Conservation (phyloP, 495 filamentous ascomycete species). For the Neurospora tetrasperma region DNA sequence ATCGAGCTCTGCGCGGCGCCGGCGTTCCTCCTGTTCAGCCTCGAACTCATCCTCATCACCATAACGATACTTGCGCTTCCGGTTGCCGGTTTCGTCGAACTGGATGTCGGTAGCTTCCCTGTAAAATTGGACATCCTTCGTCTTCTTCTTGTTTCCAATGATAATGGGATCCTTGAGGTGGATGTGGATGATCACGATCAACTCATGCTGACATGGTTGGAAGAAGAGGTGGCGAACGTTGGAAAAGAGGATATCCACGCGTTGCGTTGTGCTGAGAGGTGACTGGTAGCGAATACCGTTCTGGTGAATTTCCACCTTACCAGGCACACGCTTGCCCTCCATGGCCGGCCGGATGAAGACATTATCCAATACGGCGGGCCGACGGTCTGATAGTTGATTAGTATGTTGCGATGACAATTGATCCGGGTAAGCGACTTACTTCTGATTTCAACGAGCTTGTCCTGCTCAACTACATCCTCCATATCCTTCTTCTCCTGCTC, state of each 20-base stretch:
- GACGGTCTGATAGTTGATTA: constrained; percentile 55
- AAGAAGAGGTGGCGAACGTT: constrained; percentile 99
- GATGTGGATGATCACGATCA: constrained; percentile 96
- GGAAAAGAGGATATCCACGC: constrained; percentile 91
- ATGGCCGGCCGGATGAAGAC: constrained; percentile 88
- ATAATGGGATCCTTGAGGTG: constrained; percentile 97
- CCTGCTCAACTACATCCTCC: constrained; percentile 99
- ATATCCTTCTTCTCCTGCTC: constrained; percentile 99
- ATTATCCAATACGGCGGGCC: constrained; percentile 76
- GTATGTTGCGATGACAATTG: constrained; percentile 1
- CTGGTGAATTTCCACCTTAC: constrained; percentile 93
- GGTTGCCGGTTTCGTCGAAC: constrained; percentile 97
- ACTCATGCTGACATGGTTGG: constrained; percentile 88
- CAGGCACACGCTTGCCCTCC: constrained; percentile 92
- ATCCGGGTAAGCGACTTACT: constrained; percentile 41
- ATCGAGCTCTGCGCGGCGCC: constrained; percentile 81
- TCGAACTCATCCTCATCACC: constrained; percentile 99
- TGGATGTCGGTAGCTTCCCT: constrained; percentile 96
- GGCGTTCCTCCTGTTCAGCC: constrained; percentile 92
- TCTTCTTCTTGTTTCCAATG: constrained; percentile 93
- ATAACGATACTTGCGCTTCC: constrained; percentile 95
- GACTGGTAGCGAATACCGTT: constrained; percentile 97
- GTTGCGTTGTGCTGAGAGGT: constrained; percentile 66
- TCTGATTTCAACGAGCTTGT: constrained; percentile 85
- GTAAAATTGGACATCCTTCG: constrained; percentile 97